Conservation (phyloP, 768 basidiomycete genomes). For the Mycena sanguinolenta region DNA sequence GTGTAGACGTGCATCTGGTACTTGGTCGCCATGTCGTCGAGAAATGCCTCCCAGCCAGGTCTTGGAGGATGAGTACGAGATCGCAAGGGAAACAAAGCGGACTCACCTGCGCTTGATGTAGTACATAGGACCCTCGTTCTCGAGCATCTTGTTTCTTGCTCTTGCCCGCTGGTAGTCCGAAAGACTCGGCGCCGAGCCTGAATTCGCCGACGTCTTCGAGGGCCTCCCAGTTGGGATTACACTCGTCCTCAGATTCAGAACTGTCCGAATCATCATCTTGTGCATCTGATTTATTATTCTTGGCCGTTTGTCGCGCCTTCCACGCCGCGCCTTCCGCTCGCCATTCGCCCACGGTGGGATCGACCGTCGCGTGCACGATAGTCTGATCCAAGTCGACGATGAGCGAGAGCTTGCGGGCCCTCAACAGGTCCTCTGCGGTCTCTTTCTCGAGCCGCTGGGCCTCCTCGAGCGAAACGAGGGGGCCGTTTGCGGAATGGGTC, state of each 20-base stretch:
- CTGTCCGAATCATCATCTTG: slow-evolving; percentile 53
- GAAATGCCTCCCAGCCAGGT: slow-evolving; percentile 88
- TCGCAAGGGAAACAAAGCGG: slow-evolving; percentile 12
- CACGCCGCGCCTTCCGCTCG: slow-evolving; percentile 87
- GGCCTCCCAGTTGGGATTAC: slow-evolving; percentile 94
- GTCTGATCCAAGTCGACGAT: slow-evolving; percentile 99
- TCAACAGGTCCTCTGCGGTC: slow-evolving; percentile 83
- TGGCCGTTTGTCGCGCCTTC: slow-evolving; percentile 69
- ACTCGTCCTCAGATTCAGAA: slow-evolving; percentile 66
- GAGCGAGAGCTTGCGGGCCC: slow-evolving; percentile 84
- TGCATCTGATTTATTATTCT: slow-evolving; percentile 48
- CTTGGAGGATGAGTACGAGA: slow-evolving; percentile 48
- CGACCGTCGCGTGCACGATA: slow-evolving; percentile 97
- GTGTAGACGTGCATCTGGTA: slow-evolving; percentile 99
- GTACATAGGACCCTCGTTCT: slow-evolving; percentile 91
- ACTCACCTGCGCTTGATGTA: slow-evolving; percentile 96
- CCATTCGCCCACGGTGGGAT: slow-evolving; percentile 99
- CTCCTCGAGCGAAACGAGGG: slow-evolving; percentile 93
- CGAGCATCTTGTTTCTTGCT: slow-evolving; percentile 75
- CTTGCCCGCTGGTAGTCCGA: slow-evolving; percentile 59
- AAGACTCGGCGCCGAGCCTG: slow-evolving; percentile 86
- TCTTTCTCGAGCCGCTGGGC: slow-evolving; percentile 90
- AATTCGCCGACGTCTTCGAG: slow-evolving; percentile 93
- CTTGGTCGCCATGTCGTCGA: slow-evolving; percentile 75
- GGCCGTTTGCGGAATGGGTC: slow-evolving; percentile 93